phyloP scores from a whole-genome alignment of 1,284 basidiomycete species.

The Marasmius sp. region DNA sequence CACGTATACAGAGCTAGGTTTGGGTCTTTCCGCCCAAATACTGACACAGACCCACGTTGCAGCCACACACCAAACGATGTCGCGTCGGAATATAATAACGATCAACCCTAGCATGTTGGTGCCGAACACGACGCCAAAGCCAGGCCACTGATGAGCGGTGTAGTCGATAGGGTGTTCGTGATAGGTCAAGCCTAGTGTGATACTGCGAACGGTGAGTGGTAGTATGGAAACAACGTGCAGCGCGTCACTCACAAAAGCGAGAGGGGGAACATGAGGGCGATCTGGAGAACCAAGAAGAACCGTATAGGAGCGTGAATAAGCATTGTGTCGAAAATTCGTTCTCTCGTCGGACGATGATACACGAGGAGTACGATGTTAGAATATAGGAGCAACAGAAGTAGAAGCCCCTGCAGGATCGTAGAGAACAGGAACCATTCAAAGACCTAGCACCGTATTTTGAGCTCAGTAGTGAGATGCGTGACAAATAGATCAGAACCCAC shows the following conservation, averaged over 20 bases:
- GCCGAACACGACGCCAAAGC: conserved; percentile 57
- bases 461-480: neutral
- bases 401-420: conserved; percentile 60
- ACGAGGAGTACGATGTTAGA: conserved; percentile 66
- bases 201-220: conserved; percentile 33
- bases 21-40: conserved; percentile 59
- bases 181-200: conserved; percentile 54
- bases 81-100: conserved; percentile 54
- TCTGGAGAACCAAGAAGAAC: conserved; percentile 63
- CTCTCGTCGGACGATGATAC: conserved; percentile 58
- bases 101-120: conserved; percentile 59
- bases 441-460: conserved; percentile 35
- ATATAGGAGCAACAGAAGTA: conserved; percentile 61
- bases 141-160: conserved; percentile 54
- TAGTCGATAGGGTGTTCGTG: conserved; percentile 44
- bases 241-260: conserved; percentile 45
- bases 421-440: conserved; percentile 61
- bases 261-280: conserved; percentile 47
- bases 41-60: conserved; percentile 70
- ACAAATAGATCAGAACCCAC: conserved; percentile 37
- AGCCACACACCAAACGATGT: conserved; percentile 71
- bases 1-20: conserved; percentile 63
- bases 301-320: conserved; percentile 75
- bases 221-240: conserved; percentile 29
- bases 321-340: conserved; percentile 60